Base-by-base conservation (phyloP, 495 filamentous ascomycete species). In the Niebla homalea region DNA sequence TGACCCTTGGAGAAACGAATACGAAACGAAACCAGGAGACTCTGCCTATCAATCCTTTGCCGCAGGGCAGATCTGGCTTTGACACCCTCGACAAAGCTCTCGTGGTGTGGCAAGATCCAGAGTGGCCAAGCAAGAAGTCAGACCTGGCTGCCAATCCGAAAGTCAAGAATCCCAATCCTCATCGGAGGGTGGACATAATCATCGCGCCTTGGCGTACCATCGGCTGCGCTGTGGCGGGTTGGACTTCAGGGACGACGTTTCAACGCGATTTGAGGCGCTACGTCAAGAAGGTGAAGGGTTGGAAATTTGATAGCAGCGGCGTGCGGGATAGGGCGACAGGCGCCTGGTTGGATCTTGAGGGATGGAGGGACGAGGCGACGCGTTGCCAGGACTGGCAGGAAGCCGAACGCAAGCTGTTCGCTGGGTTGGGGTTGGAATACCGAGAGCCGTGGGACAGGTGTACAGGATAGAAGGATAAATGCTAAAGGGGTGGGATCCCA, bases 281-380 rank as follows among this genome's bases (percentile, higher is more conserved):
- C 62, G 83, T 81, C 44, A 94, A 89, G 67, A 76, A 80, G 48
- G 71, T 71, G 40, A 76, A 76, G 53, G 66, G 67, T 10, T 84
- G 85, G 74, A 94, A 89, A 64, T 96, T 99, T 62, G 87, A 94
- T 60, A 88, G 84, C 29, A 93, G 84, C 59, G 93, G 93, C 0
- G 74, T 97, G 2, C 72, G 88, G 46, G 80, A 78, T 60, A 68
- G 81, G 20, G 62, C 42, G 19, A 76, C 79, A 40, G 85, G 85
- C 5, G 66, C 70, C 15, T 77, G 80, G 65, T 74, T 93, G 0
- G 81, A 87, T 65, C 43, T 83, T 40, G 79, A 81, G 58, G 59
- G 62, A 11, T 66, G 57, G 64, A 55, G 36, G 23, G 49, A 50
- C 48, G 54, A 43, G 49, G 55, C 57, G 56, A 46, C 68, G 54